These are phyloP conservation scores for Mrakia blollopis DNA, from an alignment of 768 basidiomycete genomes.

Conservation along the genomic window DNA sequence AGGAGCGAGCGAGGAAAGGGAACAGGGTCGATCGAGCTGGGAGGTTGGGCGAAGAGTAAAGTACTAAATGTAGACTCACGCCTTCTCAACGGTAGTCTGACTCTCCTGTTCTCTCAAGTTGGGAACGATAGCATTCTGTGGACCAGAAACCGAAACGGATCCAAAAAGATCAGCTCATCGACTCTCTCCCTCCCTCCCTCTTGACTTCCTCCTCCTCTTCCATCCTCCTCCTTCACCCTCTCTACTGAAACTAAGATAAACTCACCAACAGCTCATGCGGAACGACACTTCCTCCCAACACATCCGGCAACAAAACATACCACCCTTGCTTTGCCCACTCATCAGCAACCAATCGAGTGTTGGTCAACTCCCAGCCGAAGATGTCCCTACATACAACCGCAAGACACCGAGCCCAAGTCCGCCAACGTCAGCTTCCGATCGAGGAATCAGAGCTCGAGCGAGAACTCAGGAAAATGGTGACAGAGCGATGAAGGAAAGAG, in stretches of 20 bases:
- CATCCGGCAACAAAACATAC: constrained; percentile 44
- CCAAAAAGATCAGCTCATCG: background rate
- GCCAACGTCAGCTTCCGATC: too few relatives aligned
- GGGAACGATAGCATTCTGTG: constrained; percentile 40
- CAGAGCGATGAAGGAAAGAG: too few relatives aligned
- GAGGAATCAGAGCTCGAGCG: too few relatives aligned
- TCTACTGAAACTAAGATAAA: background rate
- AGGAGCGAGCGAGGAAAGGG: background rate
- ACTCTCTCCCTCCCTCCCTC: too few relatives aligned
- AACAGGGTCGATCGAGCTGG: too few relatives aligned
- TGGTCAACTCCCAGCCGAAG: constrained; percentile 44
- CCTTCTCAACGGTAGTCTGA: constrained; percentile 19
- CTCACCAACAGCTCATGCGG: constrained; percentile 17
- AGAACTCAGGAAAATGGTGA: too few relatives aligned
- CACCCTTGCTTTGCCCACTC: constrained; percentile 45
- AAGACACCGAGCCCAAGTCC: too few relatives aligned
- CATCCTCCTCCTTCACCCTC: too few relatives aligned
- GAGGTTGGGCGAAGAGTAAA: too few relatives aligned
- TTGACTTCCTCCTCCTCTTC: too few relatives aligned
- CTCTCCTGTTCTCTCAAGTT: constrained; percentile 40
- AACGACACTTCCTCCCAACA: constrained; percentile 36
- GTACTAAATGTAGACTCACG: background rate
- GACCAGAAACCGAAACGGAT: background rate
- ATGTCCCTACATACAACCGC: too few relatives aligned
- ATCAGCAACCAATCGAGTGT: constrained; percentile 41